Evolutionary conservation across 2,329 filamentous ascomycete species (phyloP).

Genomic region (Periconia sp.): DNA sequence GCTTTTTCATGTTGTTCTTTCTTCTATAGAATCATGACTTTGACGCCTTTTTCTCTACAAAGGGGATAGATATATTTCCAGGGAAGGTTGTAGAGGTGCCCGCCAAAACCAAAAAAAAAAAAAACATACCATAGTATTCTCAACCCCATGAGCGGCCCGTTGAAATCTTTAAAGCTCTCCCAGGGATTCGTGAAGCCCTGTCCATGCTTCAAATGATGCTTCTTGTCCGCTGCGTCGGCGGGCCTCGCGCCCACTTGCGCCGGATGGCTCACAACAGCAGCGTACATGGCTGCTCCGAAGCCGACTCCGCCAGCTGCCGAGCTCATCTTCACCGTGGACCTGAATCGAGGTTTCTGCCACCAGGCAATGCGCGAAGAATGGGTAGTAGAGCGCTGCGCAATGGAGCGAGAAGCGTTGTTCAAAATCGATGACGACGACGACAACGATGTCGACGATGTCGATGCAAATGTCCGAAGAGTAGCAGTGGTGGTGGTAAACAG

Average conservation of each 20-base stretch:
- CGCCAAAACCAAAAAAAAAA: neutral
- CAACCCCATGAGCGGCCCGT: conserved; percentile 38
- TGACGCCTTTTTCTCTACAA: no score
- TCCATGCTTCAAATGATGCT: conserved; percentile 59
- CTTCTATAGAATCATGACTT: no score
- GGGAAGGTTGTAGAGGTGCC: no score
- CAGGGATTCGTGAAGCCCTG: conserved; percentile 65
- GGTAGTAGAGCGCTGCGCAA: no score
- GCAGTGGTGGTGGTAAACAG: no score
- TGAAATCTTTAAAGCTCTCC: conserved; percentile 57
- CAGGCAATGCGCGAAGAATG: conserved; percentile 1
- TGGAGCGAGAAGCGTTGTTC: no score
- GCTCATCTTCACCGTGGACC: conserved; percentile 38
- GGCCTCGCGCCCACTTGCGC: conserved; percentile 49
- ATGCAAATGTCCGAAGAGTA: no score
- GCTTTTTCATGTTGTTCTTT: neutral
- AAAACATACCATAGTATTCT: conserved; percentile 47
- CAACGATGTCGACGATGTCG: no score
- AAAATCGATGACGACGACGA: no score
- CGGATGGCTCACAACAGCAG: conserved; percentile 50
- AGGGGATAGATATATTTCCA: no score
- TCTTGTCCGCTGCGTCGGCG: conserved; percentile 52
- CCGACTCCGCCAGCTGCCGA: conserved; percentile 26
- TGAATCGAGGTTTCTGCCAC: conserved; percentile 30
- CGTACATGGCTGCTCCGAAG: conserved; percentile 37